Evolutionary conservation across 495 filamentous ascomycete genomes (phyloP), one percentile per base, ranked within the genome.

Genomic region (Trichoderma gamsii): DNA sequence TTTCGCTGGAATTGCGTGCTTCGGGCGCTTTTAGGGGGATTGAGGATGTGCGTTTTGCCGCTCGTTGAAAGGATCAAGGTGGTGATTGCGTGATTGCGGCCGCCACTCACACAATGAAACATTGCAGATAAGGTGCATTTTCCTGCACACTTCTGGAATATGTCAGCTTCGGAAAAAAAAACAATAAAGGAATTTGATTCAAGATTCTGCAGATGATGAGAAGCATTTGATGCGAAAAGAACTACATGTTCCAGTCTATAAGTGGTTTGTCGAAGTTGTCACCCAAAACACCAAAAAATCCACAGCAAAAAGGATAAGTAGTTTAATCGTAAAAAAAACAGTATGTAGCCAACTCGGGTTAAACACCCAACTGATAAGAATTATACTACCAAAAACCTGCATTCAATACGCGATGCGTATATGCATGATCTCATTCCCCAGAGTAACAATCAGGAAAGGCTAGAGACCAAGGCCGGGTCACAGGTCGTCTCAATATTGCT

Each of bases 61-160:
- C 21, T 25, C n/a, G 51, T 56, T n/a, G 21, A 21, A n/a, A 56
- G 21, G 51, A 21, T 25, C 51, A 25, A 3, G 51, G 51, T 56
- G 18, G 51, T 56, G 51, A 56, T 56, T n/a, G 51, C 51, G 51
- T 56, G 51, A 56, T 56, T 25, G 51, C 21, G 51, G 3, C 51
- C 51, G 51, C 51, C 51, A 25, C 51, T 56, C 51, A n/a, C 51
- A 56, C 51, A 56, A 56, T 56, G 51, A 56, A 56, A 21, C n/a
- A 23, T 25, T 9, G 1, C 4, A 56, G 51, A 56, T 56, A 56
- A 56, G n/a, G 51, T n/a, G 21, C 51, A 56, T 25, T 21, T 3
- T 11, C 16, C 51, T 56, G 51, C 51, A 12, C 6, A 56, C 0
- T 11, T 2, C 16, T 25, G 9, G 51, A n/a, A 56, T 56, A 56